These are phyloP conservation scores for Tetrapisispora phaffii DNA, from an alignment of 805 yeast species.

Conservation along the genomic window DNA sequence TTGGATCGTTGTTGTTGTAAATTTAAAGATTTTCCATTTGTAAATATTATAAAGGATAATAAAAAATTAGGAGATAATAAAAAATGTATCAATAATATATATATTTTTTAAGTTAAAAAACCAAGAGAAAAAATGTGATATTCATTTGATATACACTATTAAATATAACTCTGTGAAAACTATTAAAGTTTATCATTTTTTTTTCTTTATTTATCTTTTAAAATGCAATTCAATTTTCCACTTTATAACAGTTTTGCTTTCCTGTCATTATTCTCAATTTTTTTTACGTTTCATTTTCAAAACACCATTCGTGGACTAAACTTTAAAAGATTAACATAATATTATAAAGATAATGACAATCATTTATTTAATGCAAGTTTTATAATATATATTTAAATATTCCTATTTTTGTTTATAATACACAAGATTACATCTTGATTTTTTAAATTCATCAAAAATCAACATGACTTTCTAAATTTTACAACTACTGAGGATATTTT, in stretches of 20 bases:
- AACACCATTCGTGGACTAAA: background rate
- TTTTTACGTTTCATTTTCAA: background rate
- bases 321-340: background rate
- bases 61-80: background rate
- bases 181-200: background rate
- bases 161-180: background rate
- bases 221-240: background rate
- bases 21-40: background rate
- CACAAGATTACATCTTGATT: conserved; percentile 1
- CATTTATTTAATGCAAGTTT: background rate
- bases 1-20: background rate
- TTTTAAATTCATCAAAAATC: background rate
- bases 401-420: conserved; percentile 3
- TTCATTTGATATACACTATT: background rate
- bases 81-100: background rate
- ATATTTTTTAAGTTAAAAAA: background rate
- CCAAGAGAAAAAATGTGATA: background rate
- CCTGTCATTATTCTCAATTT: background rate
- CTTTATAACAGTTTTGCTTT: background rate
- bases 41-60: background rate
- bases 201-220: background rate
- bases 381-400: conserved; percentile 3
- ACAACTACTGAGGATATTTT: no score
- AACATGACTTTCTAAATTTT: no score
- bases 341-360: background rate